Percentiles rank a stretch among this genome's conserved stretches.
Evolutionary conservation across 1,284 basidiomycete species (phyloP).

Genomic region (Schizophyllum commune): DNA sequence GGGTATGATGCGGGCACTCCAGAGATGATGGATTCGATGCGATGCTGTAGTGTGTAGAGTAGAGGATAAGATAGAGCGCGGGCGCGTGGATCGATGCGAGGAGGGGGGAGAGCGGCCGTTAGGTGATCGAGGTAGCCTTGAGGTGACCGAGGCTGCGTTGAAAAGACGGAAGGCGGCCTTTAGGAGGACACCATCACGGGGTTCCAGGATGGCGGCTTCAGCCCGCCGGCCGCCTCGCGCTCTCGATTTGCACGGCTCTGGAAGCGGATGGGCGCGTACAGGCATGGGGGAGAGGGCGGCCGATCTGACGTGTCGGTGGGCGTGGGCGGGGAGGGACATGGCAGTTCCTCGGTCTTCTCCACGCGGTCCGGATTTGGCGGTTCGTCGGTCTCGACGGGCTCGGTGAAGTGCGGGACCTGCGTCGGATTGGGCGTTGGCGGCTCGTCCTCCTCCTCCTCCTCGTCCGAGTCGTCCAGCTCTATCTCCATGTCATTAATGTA

Average conservation of each 20-base stretch:
- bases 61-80: not conserved
- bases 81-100: no score
- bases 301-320: not conserved
- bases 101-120: no score
- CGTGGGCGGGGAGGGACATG: not conserved
- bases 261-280: not conserved
- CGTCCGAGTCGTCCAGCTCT: constrained; percentile 15
- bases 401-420: not conserved
- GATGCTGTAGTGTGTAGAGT: not conserved
- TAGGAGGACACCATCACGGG: not conserved
- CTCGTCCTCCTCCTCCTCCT: constrained; percentile 6
- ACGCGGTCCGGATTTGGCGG: not conserved
- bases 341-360: not conserved
- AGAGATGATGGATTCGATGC: not conserved
- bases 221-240: not conserved
- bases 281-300: not conserved
- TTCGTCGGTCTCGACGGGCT: not conserved
- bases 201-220: not conserved
- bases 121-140: no score
- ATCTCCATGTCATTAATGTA: constrained; percentile 25
- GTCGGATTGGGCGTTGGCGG: not conserved
- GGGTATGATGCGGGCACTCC: not conserved
- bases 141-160: no score
- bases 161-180: not conserved
- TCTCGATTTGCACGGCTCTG: not conserved